Conservation (phyloP, 345 rosid genomes). For the Rhodamnia rubescens region DNA sequence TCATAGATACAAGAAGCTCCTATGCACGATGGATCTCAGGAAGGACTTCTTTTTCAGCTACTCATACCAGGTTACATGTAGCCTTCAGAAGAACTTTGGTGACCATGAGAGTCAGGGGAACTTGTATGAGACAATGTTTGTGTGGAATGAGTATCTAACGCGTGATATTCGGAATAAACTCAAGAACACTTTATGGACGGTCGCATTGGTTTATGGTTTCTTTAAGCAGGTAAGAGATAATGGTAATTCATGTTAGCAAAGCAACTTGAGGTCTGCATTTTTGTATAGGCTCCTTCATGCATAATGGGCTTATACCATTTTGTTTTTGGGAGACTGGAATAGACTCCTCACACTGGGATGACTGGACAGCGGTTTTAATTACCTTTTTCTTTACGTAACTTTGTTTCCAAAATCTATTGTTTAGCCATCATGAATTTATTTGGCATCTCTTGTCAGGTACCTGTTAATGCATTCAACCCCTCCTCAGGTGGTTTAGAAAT, state of each 20-base stretch:
- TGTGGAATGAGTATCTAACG: constrained; percentile 91
- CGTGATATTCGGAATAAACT: constrained; percentile 54
- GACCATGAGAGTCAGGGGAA: constrained; percentile 25
- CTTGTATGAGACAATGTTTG: constrained; percentile 75
- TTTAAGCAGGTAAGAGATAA: constrained; percentile 71
- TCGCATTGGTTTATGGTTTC: constrained; percentile 89
- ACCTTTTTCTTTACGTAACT: neutral
- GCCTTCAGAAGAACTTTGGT: constrained; percentile 72
- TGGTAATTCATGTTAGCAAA: neutral
- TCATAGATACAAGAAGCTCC: constrained; percentile 96
- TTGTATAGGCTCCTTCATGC: neutral
- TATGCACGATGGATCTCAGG: constrained; percentile 79
- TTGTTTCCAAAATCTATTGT: neutral
- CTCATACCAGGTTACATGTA: constrained; percentile 71
- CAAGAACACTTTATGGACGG: constrained; percentile 74
- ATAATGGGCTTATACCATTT: neutral
- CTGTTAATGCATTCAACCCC: neutral
- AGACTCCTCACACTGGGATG: neutral
- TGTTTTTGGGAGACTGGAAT: neutral
- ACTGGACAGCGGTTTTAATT: neutral
- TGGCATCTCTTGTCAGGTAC: neutral
- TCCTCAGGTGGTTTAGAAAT: neutral
- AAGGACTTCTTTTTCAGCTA: constrained; percentile 99
- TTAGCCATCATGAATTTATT: neutral
- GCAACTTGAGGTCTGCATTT: neutral